Conservation (phyloP, 306 rosid genomes). For the Castanea mollissima region DNA sequence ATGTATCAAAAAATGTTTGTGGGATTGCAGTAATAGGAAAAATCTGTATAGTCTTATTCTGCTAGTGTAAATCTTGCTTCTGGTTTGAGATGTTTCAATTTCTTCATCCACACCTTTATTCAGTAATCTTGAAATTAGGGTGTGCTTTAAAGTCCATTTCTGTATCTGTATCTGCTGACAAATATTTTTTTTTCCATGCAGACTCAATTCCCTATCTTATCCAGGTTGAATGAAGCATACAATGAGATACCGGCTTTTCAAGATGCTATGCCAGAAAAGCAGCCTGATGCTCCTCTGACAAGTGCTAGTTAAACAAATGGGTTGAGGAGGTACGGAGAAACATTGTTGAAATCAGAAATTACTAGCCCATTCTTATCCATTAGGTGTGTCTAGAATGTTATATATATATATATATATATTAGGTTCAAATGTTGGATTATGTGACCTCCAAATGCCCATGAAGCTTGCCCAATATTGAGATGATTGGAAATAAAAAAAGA, state of each 20-base stretch:
- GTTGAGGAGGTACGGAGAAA: constrained; percentile 3
- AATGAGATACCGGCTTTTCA: constrained; percentile 48
- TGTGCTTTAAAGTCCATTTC: neutral
- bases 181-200: constrained; percentile 29
- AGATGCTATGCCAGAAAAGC: constrained; percentile 70
- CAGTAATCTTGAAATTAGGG: neutral
- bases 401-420: no score
- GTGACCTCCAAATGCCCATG: no score
- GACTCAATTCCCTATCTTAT: constrained; percentile 60
- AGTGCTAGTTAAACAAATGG: constrained; percentile 24
- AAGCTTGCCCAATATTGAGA: no score
- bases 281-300: constrained; percentile 57
- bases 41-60: no score
- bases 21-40: neutral
- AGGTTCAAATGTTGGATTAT: no score
- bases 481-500: no score
- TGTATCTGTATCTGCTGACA: constrained; percentile 5
- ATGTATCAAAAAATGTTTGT: neutral
- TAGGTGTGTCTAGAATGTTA: neutral
- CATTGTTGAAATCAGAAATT: neutral
- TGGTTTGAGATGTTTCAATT: no score
- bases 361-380: neutral
- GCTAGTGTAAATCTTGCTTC: no score
- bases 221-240: constrained; percentile 63
- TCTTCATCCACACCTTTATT: no score